Conservation (phyloP, 148 eudicot species). For the Cornus kousa region DNA sequence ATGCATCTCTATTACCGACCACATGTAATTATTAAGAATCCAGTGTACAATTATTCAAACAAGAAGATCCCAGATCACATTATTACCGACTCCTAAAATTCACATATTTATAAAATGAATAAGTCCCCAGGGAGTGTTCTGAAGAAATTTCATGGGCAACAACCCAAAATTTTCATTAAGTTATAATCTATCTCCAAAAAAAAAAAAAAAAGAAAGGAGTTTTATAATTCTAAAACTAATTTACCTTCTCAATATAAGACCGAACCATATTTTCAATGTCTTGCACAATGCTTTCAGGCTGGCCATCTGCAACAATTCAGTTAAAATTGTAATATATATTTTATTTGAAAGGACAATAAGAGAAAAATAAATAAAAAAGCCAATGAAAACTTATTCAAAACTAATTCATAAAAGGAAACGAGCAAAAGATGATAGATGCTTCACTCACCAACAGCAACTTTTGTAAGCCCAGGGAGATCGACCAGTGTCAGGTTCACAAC, state of each 20-base stretch:
- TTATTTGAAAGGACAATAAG: not conserved
- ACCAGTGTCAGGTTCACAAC: slow-evolving; percentile 19
- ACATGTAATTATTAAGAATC: not conserved
- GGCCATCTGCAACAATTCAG: slow-evolving; percentile 33
- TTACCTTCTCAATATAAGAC: slow-evolving; percentile 45
- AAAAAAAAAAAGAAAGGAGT: not conserved
- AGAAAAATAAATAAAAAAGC: not conserved
- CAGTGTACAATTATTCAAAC: not conserved
- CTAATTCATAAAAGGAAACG: not conserved
- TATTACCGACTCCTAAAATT: not conserved
- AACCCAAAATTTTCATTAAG: not conserved
- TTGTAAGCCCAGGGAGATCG: slow-evolving; percentile 21
- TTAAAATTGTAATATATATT: not conserved
- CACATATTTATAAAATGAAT: not conserved
- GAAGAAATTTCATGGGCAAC: not conserved
- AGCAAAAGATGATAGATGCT: not conserved
- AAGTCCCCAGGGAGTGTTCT: not conserved
- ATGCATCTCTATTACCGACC: not conserved
- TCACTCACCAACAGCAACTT: slow-evolving; percentile 20
- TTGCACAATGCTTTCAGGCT: slow-evolving; percentile 47
- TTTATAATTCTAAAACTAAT: not conserved
- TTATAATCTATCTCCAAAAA: not conserved
- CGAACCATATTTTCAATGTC: slow-evolving; percentile 64
- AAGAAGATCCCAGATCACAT: not conserved
- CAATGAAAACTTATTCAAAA: not conserved